phyloP scores from a whole-genome alignment of 2,329 filamentous ascomycete species.

The Claviceps purpurea region DNA sequence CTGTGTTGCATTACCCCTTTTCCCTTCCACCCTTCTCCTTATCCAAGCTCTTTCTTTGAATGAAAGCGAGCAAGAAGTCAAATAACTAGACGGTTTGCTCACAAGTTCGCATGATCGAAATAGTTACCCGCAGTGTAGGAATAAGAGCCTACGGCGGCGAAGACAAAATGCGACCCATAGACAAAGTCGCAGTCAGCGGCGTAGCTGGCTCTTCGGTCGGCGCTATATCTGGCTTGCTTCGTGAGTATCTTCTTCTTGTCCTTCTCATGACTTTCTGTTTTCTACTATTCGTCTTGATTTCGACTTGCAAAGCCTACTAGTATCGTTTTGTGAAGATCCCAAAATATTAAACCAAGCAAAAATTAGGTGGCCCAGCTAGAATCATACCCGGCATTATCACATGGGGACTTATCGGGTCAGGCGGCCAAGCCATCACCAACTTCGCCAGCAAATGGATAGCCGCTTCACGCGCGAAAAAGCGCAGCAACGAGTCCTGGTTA shows the following conservation, averaged over 20 bases:
- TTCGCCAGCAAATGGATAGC: constrained; percentile 19
- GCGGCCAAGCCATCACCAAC: constrained; percentile 27
- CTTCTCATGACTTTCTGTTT: not conserved
- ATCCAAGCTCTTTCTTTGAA: too few relatives aligned
- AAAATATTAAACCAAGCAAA: not conserved
- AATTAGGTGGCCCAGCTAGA: constrained; percentile 36
- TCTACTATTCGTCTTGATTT: too few relatives aligned
- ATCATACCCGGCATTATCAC: constrained; percentile 37
- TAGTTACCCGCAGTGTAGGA: constrained; percentile 35
- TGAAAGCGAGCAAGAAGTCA: too few relatives aligned
- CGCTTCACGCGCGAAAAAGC: constrained; percentile 20
- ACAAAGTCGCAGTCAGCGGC: constrained; percentile 54
- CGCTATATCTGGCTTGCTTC: constrained; percentile 41
- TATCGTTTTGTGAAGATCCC: not conserved
- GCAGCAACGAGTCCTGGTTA: constrained; percentile 25
- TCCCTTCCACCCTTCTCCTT: too few relatives aligned
- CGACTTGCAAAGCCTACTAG: not conserved
- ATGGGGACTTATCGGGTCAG: constrained; percentile 30
- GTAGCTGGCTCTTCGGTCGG: constrained; percentile 59
- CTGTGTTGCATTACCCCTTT: not conserved
- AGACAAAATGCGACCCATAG: constrained; percentile 37
- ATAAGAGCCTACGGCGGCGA: constrained; percentile 36
- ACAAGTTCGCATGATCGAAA: not conserved
- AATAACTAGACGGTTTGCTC: too few relatives aligned
- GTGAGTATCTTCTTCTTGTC: constrained; percentile 24